Conservation (phyloP, 2,329 filamentous ascomycete genomes). For the Aplosporella prunicola region DNA sequence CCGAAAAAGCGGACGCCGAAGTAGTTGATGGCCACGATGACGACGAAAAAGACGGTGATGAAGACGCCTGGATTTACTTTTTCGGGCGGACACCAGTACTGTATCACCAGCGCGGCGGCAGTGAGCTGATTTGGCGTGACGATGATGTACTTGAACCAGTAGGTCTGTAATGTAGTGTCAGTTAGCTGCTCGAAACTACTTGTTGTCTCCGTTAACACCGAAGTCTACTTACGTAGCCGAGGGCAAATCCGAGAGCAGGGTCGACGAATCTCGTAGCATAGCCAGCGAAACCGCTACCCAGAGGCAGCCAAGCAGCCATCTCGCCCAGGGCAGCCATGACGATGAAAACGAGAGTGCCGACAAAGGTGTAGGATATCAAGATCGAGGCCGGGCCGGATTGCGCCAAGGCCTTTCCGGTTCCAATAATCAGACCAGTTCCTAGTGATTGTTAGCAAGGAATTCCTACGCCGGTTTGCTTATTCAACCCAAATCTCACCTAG, state of each 20-base stretch:
- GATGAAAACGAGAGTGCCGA: conserved; percentile 65
- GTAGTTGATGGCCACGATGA: conserved; percentile 37
- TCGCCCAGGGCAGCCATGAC: conserved; percentile 77
- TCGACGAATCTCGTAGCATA: conserved; percentile 74
- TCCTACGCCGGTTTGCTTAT: not conserved
- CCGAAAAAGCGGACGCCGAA: conserved; percentile 50
- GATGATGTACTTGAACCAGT: conserved; percentile 73
- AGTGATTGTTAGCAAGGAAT: not conserved
- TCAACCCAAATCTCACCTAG: conserved; percentile 47
- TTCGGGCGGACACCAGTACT: conserved; percentile 61
- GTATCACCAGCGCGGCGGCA: conserved; percentile 67
- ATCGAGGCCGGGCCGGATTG: conserved; percentile 53
- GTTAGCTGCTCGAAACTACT: conserved; percentile 17
- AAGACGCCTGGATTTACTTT: conserved; percentile 68
- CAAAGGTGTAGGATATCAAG: conserved; percentile 60
- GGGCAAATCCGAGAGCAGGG: conserved; percentile 68
- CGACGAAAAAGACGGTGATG: conserved; percentile 51
- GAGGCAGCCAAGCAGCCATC: conserved; percentile 75
- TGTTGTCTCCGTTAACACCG: conserved; percentile 7
- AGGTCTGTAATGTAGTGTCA: conserved; percentile 24
- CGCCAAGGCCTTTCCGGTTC: conserved; percentile 44
- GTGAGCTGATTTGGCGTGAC: conserved; percentile 78
- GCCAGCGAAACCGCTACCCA: conserved; percentile 70
- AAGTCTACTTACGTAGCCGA: conserved; percentile 56
- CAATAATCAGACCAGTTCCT: conserved; percentile 61